A percentile compares a stretch with the other conserved stretches of the same genome.
Evolutionary conservation across 139 green algal genomes (phyloP).

Genomic region (Trebouxia sp.): DNA sequence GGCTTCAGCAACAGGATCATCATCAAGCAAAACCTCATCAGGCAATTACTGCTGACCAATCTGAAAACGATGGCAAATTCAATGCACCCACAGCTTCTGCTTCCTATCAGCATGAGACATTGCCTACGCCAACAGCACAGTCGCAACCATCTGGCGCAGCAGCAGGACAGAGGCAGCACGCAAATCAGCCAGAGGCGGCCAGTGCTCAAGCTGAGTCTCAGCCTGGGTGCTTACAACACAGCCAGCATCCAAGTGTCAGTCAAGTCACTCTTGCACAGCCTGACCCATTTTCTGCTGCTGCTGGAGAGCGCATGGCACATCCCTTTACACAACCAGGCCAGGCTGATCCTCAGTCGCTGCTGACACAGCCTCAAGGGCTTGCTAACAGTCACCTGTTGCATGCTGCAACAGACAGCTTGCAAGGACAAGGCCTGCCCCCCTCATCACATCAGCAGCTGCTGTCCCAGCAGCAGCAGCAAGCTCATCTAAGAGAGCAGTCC

Average conservation of each 20-base stretch:
- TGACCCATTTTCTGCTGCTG: not conserved
- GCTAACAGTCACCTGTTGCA: not conserved
- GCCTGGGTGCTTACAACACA: too few species aligned
- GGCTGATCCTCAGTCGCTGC: too few species aligned
- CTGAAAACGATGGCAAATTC: too few species aligned
- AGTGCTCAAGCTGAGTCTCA: too few species aligned
- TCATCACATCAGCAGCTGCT: slow-evolving; percentile 21
- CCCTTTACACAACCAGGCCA: not conserved
- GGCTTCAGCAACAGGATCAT: not conserved
- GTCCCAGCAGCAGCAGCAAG: not conserved
- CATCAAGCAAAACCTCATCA: not conserved
- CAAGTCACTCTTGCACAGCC: not conserved
- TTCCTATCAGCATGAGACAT: too few species aligned
- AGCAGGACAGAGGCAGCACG: too few species aligned
- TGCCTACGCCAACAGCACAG: too few species aligned
- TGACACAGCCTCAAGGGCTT: not conserved
- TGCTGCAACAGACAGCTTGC: not conserved
- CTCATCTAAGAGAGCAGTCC: slow-evolving; percentile 19
- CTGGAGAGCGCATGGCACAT: not conserved
- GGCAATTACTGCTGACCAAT: not conserved
- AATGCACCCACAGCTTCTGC: too few species aligned
- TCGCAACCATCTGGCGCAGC: too few species aligned
- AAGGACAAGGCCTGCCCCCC: too few species aligned
- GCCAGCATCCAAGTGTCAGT: not conserved
- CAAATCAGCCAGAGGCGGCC: too few species aligned